phyloP scores from a whole-genome alignment of 2,329 filamentous ascomycete species.

The Arthrinium puccinioides region DNA sequence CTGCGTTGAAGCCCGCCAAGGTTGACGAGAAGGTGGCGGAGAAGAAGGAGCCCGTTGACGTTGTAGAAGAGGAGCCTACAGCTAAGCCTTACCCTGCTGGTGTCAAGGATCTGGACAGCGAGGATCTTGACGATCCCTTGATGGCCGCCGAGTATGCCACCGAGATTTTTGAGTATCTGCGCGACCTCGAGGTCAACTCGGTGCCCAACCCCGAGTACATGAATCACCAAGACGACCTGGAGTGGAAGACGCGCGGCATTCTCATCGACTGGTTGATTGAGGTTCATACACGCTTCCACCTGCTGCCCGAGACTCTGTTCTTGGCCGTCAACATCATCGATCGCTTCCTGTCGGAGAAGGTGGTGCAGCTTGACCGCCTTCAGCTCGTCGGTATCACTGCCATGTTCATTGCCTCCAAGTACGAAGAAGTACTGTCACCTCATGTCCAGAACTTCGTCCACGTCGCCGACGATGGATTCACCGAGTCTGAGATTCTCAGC shows the following conservation, averaged over 20 bases:
- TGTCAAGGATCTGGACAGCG: conserved; percentile 67
- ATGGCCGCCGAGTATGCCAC: conserved; percentile 98
- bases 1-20: conserved; percentile 21
- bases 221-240: conserved; percentile 85
- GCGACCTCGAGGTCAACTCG: conserved; percentile 70
- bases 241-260: conserved; percentile 98
- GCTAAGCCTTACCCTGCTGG: conserved; percentile 23
- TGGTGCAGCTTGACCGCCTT: conserved; percentile 90
- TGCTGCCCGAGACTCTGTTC: conserved; percentile 94
- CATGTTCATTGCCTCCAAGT: conserved; percentile 99
- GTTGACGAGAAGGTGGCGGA: conserved; percentile 24
- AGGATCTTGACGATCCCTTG: conserved; percentile 87
- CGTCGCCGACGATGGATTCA: conserved; percentile 94
- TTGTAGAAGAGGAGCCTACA: conserved; percentile 12
- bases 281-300: conserved; percentile 92
- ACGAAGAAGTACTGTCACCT: conserved; percentile 94
- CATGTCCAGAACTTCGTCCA: conserved; percentile 96
- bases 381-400: conserved; percentile 96
- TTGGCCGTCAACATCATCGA: conserved; percentile 97
- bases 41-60: conserved; percentile 17
- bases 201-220: conserved; percentile 92
- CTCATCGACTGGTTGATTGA: conserved; percentile 98
- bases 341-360: conserved; percentile 90
- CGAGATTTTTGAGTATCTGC: conserved; percentile 95
- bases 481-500: conserved; percentile 87